Conservation (phyloP, 2,329 filamentous ascomycete genomes). For the Fusarium pseudocircinatum region DNA sequence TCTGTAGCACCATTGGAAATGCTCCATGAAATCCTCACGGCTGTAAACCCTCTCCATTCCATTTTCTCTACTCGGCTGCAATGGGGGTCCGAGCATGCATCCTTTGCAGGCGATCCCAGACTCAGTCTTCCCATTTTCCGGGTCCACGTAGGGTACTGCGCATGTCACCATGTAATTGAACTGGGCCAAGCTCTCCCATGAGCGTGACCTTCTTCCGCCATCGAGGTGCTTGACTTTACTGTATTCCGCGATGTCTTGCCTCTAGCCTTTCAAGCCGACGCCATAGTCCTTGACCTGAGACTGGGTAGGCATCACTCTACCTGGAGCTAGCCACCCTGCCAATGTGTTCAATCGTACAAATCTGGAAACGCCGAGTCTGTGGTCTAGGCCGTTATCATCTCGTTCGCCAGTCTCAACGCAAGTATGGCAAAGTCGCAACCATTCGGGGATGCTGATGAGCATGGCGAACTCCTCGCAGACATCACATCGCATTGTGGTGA, state of each 20-base stretch:
- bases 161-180: not conserved
- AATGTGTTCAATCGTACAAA: not conserved
- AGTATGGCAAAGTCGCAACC: slow-evolving; percentile 43
- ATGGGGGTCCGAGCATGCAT: not conserved
- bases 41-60: not conserved
- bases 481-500: slow-evolving; percentile 43
- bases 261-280: not conserved
- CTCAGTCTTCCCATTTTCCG: accelerated
- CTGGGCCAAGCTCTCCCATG: accelerated
- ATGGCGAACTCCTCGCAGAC: slow-evolving; percentile 27
- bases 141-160: not conserved
- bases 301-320: accelerated
- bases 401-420: slow-evolving; percentile 29
- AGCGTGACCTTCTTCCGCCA: not conserved
- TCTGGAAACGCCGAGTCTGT: accelerated
- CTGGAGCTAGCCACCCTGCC: not conserved
- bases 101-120: not conserved
- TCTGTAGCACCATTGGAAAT: not conserved
- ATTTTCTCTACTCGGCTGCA: not conserved
- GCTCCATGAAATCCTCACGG: not conserved
- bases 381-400: accelerated
- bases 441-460: slow-evolving; percentile 40
- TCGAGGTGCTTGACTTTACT: not conserved
- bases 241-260: not conserved
- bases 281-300: accelerated